These are phyloP conservation scores for Naegleria gruberi DNA, from an alignment of 208 protist genomes.

Conservation along the genomic window DNA sequence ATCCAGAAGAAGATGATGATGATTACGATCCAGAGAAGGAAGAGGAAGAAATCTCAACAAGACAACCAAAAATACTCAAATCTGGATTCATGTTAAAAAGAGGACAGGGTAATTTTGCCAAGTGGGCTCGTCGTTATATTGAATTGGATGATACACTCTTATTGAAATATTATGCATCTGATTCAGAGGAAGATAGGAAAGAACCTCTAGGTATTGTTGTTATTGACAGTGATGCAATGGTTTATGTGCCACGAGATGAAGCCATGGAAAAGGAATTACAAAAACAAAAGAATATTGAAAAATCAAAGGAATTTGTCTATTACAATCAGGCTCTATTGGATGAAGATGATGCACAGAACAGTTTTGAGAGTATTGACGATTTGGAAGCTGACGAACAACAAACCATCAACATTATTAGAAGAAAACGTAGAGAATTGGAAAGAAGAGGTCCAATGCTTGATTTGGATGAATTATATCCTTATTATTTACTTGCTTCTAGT, in stretches of 20 bases:
- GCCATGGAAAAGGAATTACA: not conserved
- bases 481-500: not conserved
- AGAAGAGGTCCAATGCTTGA: not conserved
- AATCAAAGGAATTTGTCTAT: not conserved
- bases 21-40: not conserved
- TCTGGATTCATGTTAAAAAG: not conserved
- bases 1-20: not conserved
- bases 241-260: not conserved
- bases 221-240: not conserved
- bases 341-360: not conserved
- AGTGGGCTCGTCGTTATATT: not conserved
- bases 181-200: not conserved
- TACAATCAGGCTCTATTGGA: not conserved
- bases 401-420: not conserved
- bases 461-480: not conserved
- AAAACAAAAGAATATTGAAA: not conserved
- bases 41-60: not conserved
- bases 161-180: not conserved
- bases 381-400: not conserved
- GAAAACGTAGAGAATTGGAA: not conserved
- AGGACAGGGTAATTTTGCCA: not conserved
- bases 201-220: not conserved
- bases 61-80: not conserved
- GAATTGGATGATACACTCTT: not conserved
- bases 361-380: not conserved